Conservation (phyloP, 2,329 filamentous ascomycete genomes). For the Xylariaceae sp. region DNA sequence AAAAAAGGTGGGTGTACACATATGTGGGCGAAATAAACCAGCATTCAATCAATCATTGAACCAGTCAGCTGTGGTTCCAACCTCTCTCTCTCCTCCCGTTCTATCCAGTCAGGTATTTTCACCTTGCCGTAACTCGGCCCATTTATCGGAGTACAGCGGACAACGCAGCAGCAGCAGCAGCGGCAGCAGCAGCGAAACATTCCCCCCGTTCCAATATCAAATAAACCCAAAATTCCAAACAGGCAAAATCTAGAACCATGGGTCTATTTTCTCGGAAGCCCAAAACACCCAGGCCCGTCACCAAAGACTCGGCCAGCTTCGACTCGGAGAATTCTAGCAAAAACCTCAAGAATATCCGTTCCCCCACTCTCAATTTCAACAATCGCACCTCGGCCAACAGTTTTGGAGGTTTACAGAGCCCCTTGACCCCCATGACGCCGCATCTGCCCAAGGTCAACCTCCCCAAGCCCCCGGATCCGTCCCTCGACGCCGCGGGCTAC, state of each 20-base stretch:
- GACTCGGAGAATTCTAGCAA: constrained; percentile 54
- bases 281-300: constrained; percentile 56
- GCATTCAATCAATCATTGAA: too few relatives aligned
- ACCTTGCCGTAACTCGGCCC: too few relatives aligned
- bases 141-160: too few relatives aligned
- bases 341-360: constrained; percentile 49
- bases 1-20: too few relatives aligned
- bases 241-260: constrained; percentile 46
- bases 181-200: not conserved
- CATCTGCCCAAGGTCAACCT: constrained; percentile 77
- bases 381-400: constrained; percentile 61
- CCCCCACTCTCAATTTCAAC: constrained; percentile 49
- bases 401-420: constrained; percentile 50
- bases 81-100: too few relatives aligned
- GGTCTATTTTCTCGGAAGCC: constrained; percentile 64
- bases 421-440: constrained; percentile 60
- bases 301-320: constrained; percentile 57
- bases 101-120: too few relatives aligned
- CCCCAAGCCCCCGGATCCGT: constrained; percentile 84
- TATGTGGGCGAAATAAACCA: too few relatives aligned
- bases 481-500: constrained; percentile 87
- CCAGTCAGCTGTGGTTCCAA: too few relatives aligned
- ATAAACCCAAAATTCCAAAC: not conserved
- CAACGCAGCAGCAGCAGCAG: too few relatives aligned
- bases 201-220: not conserved